Conservation (phyloP, 1,139 yeast genomes). For the Suhomyces bokatorum region DNA sequence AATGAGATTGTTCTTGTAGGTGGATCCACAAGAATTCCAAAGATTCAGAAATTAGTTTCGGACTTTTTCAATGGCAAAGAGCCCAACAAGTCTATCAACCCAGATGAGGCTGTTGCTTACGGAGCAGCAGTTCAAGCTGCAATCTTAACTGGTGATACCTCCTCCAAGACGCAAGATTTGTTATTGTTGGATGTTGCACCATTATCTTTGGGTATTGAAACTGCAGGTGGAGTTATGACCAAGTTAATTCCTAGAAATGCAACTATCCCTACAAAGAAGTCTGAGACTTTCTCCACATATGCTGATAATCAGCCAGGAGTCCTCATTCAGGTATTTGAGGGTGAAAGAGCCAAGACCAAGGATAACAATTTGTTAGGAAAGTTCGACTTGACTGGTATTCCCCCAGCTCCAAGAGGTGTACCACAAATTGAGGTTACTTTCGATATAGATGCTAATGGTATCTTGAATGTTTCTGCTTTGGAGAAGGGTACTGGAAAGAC, state of each 20-base stretch:
- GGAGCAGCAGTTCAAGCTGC: slow-evolving; percentile 59
- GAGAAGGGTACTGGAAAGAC: slow-evolving; percentile 60
- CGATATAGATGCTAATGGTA: slow-evolving; percentile 50
- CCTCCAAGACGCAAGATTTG: slow-evolving; percentile 27
- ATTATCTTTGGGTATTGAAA: slow-evolving; percentile 49
- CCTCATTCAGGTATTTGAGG: slow-evolving; percentile 48
- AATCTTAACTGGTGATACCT: slow-evolving; percentile 29
- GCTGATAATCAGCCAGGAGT: slow-evolving; percentile 52
- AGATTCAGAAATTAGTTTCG: slow-evolving; percentile 82
- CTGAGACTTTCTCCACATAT: slow-evolving; percentile 49
- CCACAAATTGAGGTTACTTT: slow-evolving; percentile 51
- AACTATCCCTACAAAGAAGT: slow-evolving; percentile 49
- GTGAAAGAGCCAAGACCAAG: slow-evolving; percentile 48
- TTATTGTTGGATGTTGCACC: slow-evolving; percentile 48
- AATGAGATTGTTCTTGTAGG: slow-evolving; percentile 88
- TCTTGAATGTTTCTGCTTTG: slow-evolving; percentile 46
- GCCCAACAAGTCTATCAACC: slow-evolving; percentile 84
- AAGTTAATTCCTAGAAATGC: slow-evolving; percentile 49
- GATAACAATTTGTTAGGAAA: slow-evolving; percentile 48
- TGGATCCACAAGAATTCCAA: slow-evolving; percentile 94
- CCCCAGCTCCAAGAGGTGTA: slow-evolving; percentile 53
- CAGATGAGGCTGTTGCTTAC: slow-evolving; percentile 68
- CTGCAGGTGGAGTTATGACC: slow-evolving; percentile 52
- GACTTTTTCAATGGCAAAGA: slow-evolving; percentile 90
- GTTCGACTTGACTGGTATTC: slow-evolving; percentile 48